A percentile compares a stretch with the other conserved stretches of the same genome.
Evolutionary conservation across 2,329 filamentous ascomycete genomes (phyloP).

Genomic region (Trichoderma gracile): DNA sequence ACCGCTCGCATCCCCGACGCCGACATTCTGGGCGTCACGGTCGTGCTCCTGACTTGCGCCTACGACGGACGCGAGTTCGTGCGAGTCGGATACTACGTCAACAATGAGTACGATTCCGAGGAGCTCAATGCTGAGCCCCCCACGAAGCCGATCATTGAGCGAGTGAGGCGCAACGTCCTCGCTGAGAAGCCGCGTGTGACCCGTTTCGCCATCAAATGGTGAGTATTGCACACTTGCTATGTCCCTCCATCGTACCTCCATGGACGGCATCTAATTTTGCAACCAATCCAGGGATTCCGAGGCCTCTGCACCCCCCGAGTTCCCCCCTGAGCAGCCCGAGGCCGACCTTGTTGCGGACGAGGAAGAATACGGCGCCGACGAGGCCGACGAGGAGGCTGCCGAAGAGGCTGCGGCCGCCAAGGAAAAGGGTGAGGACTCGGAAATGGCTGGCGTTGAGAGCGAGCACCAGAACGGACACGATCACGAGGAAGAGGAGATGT

Average conservation of each 20-base stretch:
- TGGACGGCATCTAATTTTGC: constrained; percentile 18
- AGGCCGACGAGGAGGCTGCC: constrained; percentile 69
- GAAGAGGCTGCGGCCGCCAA: constrained; percentile 58
- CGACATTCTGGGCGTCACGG: constrained; percentile 95
- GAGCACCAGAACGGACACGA: constrained; percentile 40
- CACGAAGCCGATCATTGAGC: constrained; percentile 87
- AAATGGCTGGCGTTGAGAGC: constrained; percentile 72
- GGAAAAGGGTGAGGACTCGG: constrained; percentile 63
- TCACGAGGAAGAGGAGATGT: constrained; percentile 66
- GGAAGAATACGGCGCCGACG: constrained; percentile 87
- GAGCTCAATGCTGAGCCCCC: constrained; percentile 88
- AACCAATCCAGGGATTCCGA: constrained; percentile 81
- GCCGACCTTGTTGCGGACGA: constrained; percentile 85
- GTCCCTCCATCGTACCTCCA: constrained; percentile 7
- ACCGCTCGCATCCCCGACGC: constrained; percentile 87
- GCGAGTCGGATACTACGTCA: constrained; percentile 98
- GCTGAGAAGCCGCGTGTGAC: constrained; percentile 98
- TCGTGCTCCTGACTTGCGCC: constrained; percentile 92
- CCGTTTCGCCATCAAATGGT: constrained; percentile 98
- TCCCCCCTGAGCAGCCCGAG: constrained; percentile 95
- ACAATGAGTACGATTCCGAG: constrained; percentile 96
- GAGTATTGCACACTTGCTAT: constrained; percentile 39
- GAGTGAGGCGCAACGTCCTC: constrained; percentile 86
- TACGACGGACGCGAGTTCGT: constrained; percentile 98
- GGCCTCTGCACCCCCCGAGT: constrained; percentile 91